These are phyloP conservation scores for Pythium sp. DNA, from an alignment of 352 stramenopile species.

Conservation along the genomic window DNA sequence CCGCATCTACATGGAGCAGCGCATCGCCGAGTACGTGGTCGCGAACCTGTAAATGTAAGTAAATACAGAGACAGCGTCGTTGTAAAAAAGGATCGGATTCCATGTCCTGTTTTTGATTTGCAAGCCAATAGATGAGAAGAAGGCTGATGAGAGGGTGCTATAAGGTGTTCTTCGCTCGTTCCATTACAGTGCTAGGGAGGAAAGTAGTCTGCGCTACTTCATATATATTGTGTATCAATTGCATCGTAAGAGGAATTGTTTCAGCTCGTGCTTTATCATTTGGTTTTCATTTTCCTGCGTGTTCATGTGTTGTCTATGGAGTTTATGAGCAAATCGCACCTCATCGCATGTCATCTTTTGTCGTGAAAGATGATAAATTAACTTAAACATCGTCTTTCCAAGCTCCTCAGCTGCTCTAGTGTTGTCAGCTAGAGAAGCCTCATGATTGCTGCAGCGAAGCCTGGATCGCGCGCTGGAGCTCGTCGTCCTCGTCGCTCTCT, in stretches of 20 bases:
- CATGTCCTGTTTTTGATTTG: background rate
- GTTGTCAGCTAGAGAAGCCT: background rate
- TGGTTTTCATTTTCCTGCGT: background rate
- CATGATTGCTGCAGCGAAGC: conserved; percentile 61
- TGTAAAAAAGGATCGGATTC: background rate
- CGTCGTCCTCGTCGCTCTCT: conserved; percentile 67
- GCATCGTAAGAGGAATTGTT: background rate
- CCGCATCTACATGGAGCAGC: conserved; percentile 95
- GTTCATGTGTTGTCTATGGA: background rate
- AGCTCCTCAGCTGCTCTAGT: background rate
- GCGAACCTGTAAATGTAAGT: conserved; percentile 47
- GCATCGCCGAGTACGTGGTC: conserved; percentile 87
- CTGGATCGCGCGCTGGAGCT: conserved; percentile 80
- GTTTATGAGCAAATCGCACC: background rate
- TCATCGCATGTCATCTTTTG: background rate
- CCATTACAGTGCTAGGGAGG: background rate
- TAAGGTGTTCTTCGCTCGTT: conserved; percentile 1
- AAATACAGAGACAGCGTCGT: conserved; percentile 16
- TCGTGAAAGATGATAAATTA: conserved; percentile 3
- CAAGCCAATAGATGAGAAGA: conserved; percentile 6
- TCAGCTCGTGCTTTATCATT: background rate
- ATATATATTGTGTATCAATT: background rate
- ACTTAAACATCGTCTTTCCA: background rate
- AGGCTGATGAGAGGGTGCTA: background rate
- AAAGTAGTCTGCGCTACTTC: background rate